Conservation (phyloP, 2,329 filamentous ascomycete species). For the Verticillium tricorpus region DNA sequence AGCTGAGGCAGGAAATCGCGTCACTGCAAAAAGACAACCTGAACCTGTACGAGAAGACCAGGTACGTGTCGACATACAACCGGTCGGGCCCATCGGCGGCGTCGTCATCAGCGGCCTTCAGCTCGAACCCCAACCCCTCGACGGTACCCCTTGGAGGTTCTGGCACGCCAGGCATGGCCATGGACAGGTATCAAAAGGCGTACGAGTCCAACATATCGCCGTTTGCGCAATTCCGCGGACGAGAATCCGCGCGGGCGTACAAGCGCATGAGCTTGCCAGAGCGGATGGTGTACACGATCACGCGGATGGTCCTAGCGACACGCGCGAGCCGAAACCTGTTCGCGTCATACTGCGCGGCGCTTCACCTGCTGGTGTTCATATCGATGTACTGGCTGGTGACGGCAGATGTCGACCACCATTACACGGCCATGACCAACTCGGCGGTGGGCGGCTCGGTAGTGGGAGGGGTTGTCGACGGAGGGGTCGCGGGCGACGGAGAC, state of each 20-base stretch:
- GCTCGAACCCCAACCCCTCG: conserved; percentile 70
- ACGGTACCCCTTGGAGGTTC: conserved; percentile 57
- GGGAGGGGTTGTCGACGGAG: not conserved
- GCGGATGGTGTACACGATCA: conserved; percentile 83
- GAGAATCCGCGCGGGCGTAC: conserved; percentile 86
- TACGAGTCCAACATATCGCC: conserved; percentile 96
- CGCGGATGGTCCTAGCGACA: conserved; percentile 84
- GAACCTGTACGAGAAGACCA: conserved; percentile 93
- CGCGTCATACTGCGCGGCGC: conserved; percentile 80
- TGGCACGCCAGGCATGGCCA: conserved; percentile 56
- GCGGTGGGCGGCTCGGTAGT: not conserved
- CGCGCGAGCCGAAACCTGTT: conserved; percentile 90
- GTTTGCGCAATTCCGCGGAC: conserved; percentile 91
- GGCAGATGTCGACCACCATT: conserved; percentile 57
- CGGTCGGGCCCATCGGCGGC: conserved; percentile 58
- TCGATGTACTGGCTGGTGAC: conserved; percentile 82
- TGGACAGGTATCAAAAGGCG: conserved; percentile 83
- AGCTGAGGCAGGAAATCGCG: conserved; percentile 83
- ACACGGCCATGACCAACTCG: not conserved
- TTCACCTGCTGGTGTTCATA: conserved; percentile 84
- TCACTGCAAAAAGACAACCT: conserved; percentile 95
- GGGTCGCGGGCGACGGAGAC: not conserved
- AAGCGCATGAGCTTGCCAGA: conserved; percentile 92
- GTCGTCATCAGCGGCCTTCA: conserved; percentile 61
- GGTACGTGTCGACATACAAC: conserved; percentile 92